Evolutionary conservation across 176 grass and related monocot genomes (phyloP).

Genomic region (Oryza punctata): DNA sequence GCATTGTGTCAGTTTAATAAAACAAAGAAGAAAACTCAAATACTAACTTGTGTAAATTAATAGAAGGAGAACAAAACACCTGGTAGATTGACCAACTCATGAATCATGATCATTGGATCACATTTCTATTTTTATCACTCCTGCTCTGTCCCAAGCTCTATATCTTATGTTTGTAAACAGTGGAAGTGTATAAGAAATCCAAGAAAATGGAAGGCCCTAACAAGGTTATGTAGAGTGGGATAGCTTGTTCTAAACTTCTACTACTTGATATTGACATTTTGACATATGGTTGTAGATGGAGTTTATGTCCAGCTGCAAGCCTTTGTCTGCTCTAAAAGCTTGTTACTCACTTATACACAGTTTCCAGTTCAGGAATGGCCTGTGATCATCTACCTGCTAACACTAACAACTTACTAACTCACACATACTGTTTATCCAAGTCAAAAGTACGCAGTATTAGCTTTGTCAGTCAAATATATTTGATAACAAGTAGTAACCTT

Average conservation of each 20-base stretch:
- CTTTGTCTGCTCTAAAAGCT: neutral
- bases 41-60: constrained; percentile 18
- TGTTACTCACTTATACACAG: neutral
- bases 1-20: neutral
- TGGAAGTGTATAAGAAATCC: no score
- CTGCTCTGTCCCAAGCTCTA: neutral
- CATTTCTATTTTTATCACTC: neutral
- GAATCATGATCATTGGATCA: neutral
- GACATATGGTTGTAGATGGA: neutral
- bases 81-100: neutral
- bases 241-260: neutral
- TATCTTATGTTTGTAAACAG: neutral
- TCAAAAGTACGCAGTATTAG: neutral
- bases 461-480: neutral
- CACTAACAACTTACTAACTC: neutral
- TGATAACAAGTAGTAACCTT: neutral
- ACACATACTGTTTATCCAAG: neutral
- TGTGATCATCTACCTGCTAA: neutral
- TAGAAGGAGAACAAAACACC: neutral
- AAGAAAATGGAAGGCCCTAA: neutral
- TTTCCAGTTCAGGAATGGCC: neutral
- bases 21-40: neutral
- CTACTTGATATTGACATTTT: neutral
- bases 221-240: neutral
- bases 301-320: neutral